Evolutionary conservation across 2,329 filamentous ascomycete species (phyloP).

Genomic region (Raffaelea albimanens): DNA sequence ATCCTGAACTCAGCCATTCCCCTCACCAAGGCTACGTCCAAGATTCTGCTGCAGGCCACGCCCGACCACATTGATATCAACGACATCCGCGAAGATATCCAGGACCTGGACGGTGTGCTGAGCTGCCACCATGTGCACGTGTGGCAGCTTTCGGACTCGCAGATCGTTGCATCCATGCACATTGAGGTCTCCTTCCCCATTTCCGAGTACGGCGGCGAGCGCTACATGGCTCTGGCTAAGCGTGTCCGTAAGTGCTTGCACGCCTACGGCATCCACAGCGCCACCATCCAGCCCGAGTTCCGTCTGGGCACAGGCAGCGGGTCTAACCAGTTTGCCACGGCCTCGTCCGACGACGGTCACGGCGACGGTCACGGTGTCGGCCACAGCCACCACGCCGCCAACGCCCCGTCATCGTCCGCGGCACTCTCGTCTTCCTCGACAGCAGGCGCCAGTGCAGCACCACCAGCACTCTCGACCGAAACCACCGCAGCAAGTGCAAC

Average conservation of each 20-base stretch:
- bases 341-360: conserved; percentile 16
- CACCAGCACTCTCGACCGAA: too few relatives aligned
- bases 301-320: conserved; percentile 37
- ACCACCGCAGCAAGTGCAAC: too few relatives aligned
- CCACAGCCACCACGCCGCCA: conserved; percentile 14
- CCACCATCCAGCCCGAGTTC: conserved; percentile 94
- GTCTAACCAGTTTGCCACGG: too few relatives aligned
- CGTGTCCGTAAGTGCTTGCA: conserved; percentile 83
- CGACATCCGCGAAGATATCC: conserved; percentile 87
- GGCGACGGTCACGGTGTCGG: conserved; percentile 25
- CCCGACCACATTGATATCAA: conserved; percentile 80
- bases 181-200: conserved; percentile 88
- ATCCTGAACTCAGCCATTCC: conserved; percentile 67
- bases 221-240: conserved; percentile 85
- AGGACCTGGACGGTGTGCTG: conserved; percentile 71
- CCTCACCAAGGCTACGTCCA: conserved; percentile 67
- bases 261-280: conserved; percentile 91
- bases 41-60: conserved; percentile 89
- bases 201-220: conserved; percentile 64
- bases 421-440: conserved; percentile 1
- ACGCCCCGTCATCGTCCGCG: conserved; percentile 12
- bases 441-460: too few relatives aligned
- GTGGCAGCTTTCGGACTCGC: conserved; percentile 94
- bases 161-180: conserved; percentile 86
- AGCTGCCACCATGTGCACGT: conserved; percentile 95